Evolutionary conservation across 768 basidiomycete species (phyloP).

Genomic region (Boletus subcaerulescens): DNA sequence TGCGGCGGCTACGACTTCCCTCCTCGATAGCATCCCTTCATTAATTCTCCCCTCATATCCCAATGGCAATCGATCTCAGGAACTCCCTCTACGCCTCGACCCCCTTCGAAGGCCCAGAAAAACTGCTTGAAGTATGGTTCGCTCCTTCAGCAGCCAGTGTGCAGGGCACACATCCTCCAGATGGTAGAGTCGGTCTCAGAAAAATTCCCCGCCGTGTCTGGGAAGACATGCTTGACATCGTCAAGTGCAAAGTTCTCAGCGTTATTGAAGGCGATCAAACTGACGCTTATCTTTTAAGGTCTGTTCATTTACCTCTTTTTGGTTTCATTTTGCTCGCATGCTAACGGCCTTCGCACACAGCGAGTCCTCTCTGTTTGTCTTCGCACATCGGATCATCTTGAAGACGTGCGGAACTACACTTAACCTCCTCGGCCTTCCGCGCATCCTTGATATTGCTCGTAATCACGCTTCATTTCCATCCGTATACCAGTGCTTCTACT

Average conservation of each 20-base stretch:
- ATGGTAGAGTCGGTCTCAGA: slow-evolving; percentile 68
- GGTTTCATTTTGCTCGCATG: slow-evolving; percentile 3
- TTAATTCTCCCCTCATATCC: slow-evolving; percentile 7
- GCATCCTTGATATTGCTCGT: slow-evolving; percentile 91
- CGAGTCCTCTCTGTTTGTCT: slow-evolving; percentile 96
- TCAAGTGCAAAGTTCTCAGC: slow-evolving; percentile 94
- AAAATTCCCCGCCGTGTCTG: slow-evolving; percentile 72
- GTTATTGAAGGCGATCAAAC: slow-evolving; percentile 84
- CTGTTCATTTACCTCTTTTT: slow-evolving; percentile 26
- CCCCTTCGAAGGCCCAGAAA: slow-evolving; percentile 92
- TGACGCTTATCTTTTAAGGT: slow-evolving; percentile 97
- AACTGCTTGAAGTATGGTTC: slow-evolving; percentile 97
- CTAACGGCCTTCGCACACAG: slow-evolving; percentile 41
- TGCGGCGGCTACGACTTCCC: slow-evolving; percentile 36
- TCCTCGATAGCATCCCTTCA: slow-evolving; percentile 46
- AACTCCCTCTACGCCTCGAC: slow-evolving; percentile 33
- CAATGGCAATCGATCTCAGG: slow-evolving; percentile 27
- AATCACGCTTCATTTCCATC: slow-evolving; percentile 59
- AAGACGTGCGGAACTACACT: slow-evolving; percentile 99
- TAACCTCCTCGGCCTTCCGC: slow-evolving; percentile 90
- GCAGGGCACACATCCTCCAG: slow-evolving; percentile 40
- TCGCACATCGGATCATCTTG: slow-evolving; percentile 91
- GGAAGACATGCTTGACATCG: slow-evolving; percentile 97
- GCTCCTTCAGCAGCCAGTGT: slow-evolving; percentile 68
- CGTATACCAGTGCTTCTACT: slow-evolving; percentile 95